A percentile compares a stretch with the other conserved stretches of the same genome.
phyloP scores from a whole-genome alignment of 352 stramenopile species.

The Pythium aristosporum region DNA sequence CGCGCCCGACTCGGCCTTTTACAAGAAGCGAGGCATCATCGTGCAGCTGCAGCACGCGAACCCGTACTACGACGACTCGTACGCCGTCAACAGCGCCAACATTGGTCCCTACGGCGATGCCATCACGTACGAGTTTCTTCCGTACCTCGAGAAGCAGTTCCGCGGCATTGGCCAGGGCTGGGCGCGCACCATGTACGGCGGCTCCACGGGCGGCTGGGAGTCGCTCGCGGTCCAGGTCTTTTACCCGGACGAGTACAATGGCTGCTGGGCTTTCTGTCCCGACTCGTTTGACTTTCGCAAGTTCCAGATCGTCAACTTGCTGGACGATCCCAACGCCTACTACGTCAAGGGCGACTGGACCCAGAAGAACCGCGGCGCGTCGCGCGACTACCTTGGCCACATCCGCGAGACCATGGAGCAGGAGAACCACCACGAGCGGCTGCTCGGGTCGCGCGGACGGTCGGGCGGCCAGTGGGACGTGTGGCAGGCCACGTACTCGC shows the following conservation, averaged over 20 bases:
- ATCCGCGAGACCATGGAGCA: slow-evolving; percentile 73
- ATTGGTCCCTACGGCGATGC: slow-evolving; percentile 73
- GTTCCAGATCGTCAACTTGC: slow-evolving; percentile 70
- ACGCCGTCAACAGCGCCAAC: slow-evolving; percentile 75
- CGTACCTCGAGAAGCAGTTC: slow-evolving; percentile 57
- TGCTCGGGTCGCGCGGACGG: slow-evolving; percentile 55
- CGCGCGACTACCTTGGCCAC: slow-evolving; percentile 62
- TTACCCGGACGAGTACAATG: slow-evolving; percentile 78
- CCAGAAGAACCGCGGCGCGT: slow-evolving; percentile 60
- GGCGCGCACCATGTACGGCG: slow-evolving; percentile 75
- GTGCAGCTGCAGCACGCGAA: slow-evolving; percentile 78
- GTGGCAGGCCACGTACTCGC: slow-evolving; percentile 73
- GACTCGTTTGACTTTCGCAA: slow-evolving; percentile 76
- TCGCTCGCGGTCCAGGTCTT: slow-evolving; percentile 72
- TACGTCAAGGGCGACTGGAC: slow-evolving; percentile 69
- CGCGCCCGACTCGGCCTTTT: slow-evolving; percentile 44
- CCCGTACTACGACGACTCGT: slow-evolving; percentile 81
- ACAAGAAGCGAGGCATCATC: slow-evolving; percentile 64
- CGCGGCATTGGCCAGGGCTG: slow-evolving; percentile 63
- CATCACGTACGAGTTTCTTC: slow-evolving; percentile 78
- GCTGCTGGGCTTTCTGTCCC: slow-evolving; percentile 79
- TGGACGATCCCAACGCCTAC: slow-evolving; percentile 68
- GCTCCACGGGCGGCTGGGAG: slow-evolving; percentile 72
- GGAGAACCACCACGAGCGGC: slow-evolving; percentile 75
- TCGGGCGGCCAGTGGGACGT: slow-evolving; percentile 76